Percentiles rank a stretch among this genome's conserved stretches.
Evolutionary conservation across 495 filamentous ascomycete genomes (phyloP).

Genomic region (Tuber magnatum): DNA sequence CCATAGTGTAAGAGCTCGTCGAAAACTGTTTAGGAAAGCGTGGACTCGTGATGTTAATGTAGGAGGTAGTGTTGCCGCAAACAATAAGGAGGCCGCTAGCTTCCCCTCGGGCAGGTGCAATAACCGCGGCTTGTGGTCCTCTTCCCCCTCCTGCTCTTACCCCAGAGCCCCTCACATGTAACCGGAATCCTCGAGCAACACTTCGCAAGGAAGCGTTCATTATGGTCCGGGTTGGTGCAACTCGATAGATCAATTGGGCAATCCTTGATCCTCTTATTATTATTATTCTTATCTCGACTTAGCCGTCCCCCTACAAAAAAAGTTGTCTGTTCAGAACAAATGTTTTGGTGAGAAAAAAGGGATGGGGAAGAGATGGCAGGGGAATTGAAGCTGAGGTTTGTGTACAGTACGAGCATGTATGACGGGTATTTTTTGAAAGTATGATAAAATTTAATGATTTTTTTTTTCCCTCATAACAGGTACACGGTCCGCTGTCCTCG

Average conservation of each 20-base stretch:
- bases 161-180: not conserved
- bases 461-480: not conserved
- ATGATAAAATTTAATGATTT: not conserved
- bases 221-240: not conserved
- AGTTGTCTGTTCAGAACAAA: not conserved
- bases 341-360: not conserved
- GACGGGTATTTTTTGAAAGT: not conserved
- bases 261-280: not conserved
- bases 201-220: not conserved
- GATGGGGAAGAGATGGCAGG: not conserved
- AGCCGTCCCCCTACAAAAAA: not conserved
- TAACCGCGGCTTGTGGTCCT: conserved; percentile 12
- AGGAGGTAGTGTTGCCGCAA: conserved; percentile 11
- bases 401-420: not conserved
- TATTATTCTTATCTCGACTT: not conserved
- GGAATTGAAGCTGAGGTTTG: not conserved
- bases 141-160: not conserved
- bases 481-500: not conserved
- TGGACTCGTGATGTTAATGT: conserved; percentile 6
- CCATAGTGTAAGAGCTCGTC: conserved; percentile 32
- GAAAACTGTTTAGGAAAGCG: conserved; percentile 25
- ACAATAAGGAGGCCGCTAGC: not conserved
- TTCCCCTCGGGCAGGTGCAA: not conserved
- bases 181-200: not conserved
- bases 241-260: not conserved